Percentiles rank a stretch among this genome's conserved stretches.
These are phyloP conservation scores for Auricularia sp. DNA, from an alignment of 768 basidiomycete species.

Conservation along the genomic window DNA sequence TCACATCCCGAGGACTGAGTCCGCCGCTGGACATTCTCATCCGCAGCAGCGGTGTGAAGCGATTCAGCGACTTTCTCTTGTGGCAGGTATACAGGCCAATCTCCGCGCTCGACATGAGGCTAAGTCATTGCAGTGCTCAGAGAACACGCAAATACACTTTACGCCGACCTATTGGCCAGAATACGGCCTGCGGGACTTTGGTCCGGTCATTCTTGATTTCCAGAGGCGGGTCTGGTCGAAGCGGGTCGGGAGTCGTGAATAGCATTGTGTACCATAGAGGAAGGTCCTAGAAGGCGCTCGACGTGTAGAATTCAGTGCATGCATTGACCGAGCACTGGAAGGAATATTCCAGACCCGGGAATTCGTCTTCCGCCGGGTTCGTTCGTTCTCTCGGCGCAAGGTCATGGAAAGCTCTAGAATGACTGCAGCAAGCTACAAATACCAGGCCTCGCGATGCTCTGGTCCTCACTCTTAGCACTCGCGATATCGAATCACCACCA, in stretches of 20 bases:
- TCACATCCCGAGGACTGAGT: slow-evolving; percentile 53
- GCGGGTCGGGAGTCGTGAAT: background rate
- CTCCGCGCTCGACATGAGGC: background rate
- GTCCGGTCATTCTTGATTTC: slow-evolving; percentile 81
- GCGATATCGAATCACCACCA: background rate
- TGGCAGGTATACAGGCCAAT: slow-evolving; percentile 70
- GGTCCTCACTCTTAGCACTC: background rate
- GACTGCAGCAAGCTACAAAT: background rate
- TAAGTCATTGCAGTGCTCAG: slow-evolving; percentile 44
- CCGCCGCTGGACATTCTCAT: slow-evolving; percentile 84
- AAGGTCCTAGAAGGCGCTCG: background rate
- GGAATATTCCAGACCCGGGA: background rate
- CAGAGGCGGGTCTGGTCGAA: slow-evolving; percentile 62
- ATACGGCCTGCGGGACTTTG: slow-evolving; percentile 75
- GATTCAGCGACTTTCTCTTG: slow-evolving; percentile 80
- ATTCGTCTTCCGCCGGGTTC: background rate
- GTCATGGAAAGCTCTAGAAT: background rate
- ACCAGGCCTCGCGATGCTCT: background rate
- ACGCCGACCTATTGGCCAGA: slow-evolving; percentile 83
- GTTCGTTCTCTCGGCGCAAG: background rate
- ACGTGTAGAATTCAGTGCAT: background rate
- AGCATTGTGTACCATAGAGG: background rate
- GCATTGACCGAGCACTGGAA: background rate
- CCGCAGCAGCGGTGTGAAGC: slow-evolving; percentile 82
- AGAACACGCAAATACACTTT: slow-evolving; percentile 83